These are phyloP conservation scores for Penicillium paradoxum DNA, from an alignment of 495 filamentous ascomycete species.

Conservation along the genomic window DNA sequence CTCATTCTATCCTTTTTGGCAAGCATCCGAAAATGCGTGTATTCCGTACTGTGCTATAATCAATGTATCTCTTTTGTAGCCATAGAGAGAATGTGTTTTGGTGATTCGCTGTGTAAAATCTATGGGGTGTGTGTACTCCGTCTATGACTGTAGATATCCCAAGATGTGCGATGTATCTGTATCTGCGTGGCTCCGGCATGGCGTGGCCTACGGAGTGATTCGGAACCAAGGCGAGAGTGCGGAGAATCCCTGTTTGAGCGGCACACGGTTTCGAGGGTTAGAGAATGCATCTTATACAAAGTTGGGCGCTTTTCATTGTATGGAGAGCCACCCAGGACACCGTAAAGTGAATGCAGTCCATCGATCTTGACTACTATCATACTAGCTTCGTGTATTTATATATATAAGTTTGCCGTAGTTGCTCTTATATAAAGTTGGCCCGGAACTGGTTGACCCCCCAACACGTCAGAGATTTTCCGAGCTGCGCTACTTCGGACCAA, in stretches of 20 bases:
- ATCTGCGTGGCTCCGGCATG: not conserved
- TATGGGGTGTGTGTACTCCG: too few relatives aligned
- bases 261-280: not conserved
- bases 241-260: conserved; percentile 26
- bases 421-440: not conserved
- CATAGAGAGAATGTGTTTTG: conserved; percentile 34
- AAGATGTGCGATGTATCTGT: not conserved
- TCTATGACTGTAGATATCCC: not conserved
- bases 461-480: conserved; percentile 39
- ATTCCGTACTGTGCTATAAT: conserved; percentile 50
- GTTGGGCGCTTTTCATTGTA: too few relatives aligned
- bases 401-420: not conserved
- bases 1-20: conserved; percentile 31
- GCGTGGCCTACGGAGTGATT: conserved; percentile 24
- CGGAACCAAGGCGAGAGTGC: conserved; percentile 26
- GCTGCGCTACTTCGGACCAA: conserved; percentile 15
- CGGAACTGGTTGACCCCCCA: conserved; percentile 10
- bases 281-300: not conserved
- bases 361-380: too few relatives aligned
- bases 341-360: too few relatives aligned
- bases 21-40: conserved; percentile 42
- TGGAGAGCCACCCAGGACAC: too few relatives aligned
- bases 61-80: conserved; percentile 48
- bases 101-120: not conserved
- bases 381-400: too few relatives aligned